Evolutionary conservation across 225 moss, liverwort and hornwort genomes (phyloP).

Genomic region (Sphagnum tenellum): DNA sequence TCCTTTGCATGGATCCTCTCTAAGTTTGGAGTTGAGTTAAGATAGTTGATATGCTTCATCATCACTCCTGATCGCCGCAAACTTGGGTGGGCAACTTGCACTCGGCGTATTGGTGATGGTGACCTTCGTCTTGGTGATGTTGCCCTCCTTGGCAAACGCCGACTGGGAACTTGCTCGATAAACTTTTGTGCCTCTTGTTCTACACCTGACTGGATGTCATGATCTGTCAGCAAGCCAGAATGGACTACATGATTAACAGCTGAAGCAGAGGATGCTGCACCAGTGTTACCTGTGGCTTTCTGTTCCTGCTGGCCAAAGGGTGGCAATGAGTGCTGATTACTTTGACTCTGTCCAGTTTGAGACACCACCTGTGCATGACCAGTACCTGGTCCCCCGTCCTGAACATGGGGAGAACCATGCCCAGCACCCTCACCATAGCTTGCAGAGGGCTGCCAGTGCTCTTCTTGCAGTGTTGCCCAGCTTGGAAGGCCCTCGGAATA

Average conservation of each 20-base stretch:
- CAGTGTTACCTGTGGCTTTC: conserved; percentile 11
- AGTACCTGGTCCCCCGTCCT: conserved; percentile 18
- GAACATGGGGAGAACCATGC: conserved; percentile 23
- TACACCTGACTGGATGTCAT: conserved; percentile 21
- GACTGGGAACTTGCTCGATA: conserved; percentile 31
- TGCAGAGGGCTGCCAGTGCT: conserved; percentile 55
- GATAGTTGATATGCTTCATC: conserved; percentile 77
- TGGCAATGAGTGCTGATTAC: conserved; percentile 7
- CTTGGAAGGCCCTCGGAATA: conserved; percentile 49
- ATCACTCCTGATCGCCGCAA: conserved; percentile 81
- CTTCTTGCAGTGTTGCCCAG: conserved; percentile 57
- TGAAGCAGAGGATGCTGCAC: conserved; percentile 6
- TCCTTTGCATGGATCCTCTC: conserved; percentile 15
- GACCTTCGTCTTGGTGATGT: conserved; percentile 83
- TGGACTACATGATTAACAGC: conserved; percentile 10
- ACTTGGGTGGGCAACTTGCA: conserved; percentile 76
- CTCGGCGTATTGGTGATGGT: conserved; percentile 76
- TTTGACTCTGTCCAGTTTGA: conserved; percentile 20
- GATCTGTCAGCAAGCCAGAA: conserved; percentile 14
- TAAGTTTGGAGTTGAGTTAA: conserved; percentile 40
- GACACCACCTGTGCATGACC: conserved; percentile 12
- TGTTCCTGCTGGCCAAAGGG: conserved; percentile 12
- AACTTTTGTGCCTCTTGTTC: conserved; percentile 19
- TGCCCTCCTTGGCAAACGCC: conserved; percentile 49
- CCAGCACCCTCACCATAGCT: conserved; percentile 21